Conservation (phyloP, 176 grass and related monocot species). For the Aegilops speltoides region DNA sequence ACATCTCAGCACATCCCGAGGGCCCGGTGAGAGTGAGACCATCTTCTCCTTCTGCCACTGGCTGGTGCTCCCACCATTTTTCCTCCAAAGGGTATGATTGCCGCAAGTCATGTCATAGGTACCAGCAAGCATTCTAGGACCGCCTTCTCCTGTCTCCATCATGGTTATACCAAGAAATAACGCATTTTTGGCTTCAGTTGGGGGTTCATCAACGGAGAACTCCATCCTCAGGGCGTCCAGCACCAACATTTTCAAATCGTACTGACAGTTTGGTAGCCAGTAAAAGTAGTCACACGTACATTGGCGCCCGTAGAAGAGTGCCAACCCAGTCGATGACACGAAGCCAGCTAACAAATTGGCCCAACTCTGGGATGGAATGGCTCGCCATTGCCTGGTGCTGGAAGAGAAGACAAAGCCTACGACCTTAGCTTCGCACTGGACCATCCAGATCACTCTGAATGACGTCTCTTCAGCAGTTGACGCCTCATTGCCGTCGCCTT, state of each 20-base stretch:
- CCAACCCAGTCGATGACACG: fast-evolving
- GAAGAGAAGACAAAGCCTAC: not conserved
- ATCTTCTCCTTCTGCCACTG: no score
- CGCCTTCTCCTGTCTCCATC: not conserved
- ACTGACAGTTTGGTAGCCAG: not conserved
- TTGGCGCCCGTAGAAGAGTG: not conserved
- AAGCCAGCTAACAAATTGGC: not conserved
- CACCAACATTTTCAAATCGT: not conserved
- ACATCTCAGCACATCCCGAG: no score
- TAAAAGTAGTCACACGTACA: not conserved
- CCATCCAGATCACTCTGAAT: no score
- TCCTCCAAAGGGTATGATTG: no score
- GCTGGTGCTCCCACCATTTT: no score
- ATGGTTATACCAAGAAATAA: not conserved
- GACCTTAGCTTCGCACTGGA: not conserved
- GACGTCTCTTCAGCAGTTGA: no score
- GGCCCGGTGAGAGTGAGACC: no score
- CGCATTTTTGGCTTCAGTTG: not conserved
- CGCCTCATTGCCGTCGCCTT: no score
- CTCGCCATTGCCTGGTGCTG: not conserved
- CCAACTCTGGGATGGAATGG: not conserved
- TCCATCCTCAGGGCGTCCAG: not conserved
- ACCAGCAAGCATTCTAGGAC: not conserved
- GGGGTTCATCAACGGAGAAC: not conserved
- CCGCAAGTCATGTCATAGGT: no score